Evolutionary conservation across 345 rosid species (phyloP).

Genomic region (Litchi chinensis): DNA sequence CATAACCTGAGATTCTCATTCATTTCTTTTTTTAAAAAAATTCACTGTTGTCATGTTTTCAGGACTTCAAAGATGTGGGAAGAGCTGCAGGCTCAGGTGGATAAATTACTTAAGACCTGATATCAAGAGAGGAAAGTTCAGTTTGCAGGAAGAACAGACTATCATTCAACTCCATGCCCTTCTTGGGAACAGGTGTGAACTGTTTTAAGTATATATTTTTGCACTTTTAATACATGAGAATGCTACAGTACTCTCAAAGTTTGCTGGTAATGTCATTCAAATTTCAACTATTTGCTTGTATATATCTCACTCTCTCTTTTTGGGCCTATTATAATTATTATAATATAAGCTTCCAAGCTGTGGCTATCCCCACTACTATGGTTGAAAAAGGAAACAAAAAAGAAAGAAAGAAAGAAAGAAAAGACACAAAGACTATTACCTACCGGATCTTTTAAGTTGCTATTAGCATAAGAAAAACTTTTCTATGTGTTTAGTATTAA

Average conservation of each 20-base stretch:
- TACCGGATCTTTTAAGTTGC: not conserved
- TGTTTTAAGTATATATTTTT: not conserved
- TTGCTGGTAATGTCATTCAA: not conserved
- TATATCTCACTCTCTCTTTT: no score
- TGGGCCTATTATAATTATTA: no score
- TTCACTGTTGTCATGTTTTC: not conserved
- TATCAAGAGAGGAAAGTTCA: conserved; percentile 62
- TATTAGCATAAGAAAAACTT: not conserved
- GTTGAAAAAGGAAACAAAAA: no score
- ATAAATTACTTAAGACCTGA: conserved; percentile 61
- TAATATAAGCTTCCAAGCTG: no score
- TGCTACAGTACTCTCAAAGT: not conserved
- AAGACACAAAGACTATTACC: no score
- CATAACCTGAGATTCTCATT: no score
- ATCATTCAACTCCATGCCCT: conserved; percentile 64
- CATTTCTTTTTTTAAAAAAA: no score
- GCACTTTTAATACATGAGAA: not conserved
- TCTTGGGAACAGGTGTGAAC: conserved; percentile 53
- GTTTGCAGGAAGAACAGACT: conserved; percentile 54
- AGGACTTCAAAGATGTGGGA: conserved; percentile 71
- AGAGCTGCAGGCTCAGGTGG: conserved; percentile 68
- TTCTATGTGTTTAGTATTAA: no score
- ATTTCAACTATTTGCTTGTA: no score
- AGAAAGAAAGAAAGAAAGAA: no score
- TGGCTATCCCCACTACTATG: no score